Evolutionary conservation across 768 basidiomycete species (phyloP), one percentile per base, ranked within the genome.

Genomic region (Serendipita sp.): DNA sequence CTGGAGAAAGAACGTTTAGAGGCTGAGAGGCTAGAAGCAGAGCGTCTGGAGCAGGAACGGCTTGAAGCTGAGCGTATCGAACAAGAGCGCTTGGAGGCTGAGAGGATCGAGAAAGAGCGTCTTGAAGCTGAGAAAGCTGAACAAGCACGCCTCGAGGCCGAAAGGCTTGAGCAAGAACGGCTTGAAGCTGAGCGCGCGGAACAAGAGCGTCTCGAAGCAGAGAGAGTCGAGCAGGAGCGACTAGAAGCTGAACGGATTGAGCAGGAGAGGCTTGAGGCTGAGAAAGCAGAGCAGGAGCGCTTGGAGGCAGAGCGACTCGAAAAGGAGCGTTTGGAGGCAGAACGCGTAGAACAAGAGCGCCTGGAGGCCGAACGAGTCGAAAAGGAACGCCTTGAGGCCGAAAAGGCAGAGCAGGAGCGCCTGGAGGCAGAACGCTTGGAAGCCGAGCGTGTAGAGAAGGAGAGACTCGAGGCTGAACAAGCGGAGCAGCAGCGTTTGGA

Each of bases 381-480:
- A n/a, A 58, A 58, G 31, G 53, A 58, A n/a, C 53, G 53, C 9
- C n/a, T 58, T 3, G 53, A 58, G 31, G 53, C 53, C 28, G 53
- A 58, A 58, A n/a, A 33, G 9, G 17, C 31, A 0, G 53, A 58
- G 53, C 45, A 48, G 26, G 45, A 48, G 26, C 45, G 45, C 7
- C 17, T 48, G 20, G 45, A 48, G 26, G 45, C 45, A n/a, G 31
- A 58, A 33, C 13, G 53, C 30, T 28, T 58, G 22, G 53, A 58
- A 28, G 53, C 22, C 9, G 53, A 58, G 45, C 45, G 2, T 5
- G 45, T 48, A n/a, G 48, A 51, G 48, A 24, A 14, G 13, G 22
- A 51, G 48, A 51, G 48, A 20, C 42, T 42, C 42, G 48, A 51
- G n/a, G n/a, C n/a, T n/a, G n/a, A n/a, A n/a, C n/a, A n/a, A n/a